Percentiles rank a stretch among this genome's conserved stretches.
Conservation (phyloP, 1,139 yeast species). For the Yamadazyma jaroonii region DNA sequence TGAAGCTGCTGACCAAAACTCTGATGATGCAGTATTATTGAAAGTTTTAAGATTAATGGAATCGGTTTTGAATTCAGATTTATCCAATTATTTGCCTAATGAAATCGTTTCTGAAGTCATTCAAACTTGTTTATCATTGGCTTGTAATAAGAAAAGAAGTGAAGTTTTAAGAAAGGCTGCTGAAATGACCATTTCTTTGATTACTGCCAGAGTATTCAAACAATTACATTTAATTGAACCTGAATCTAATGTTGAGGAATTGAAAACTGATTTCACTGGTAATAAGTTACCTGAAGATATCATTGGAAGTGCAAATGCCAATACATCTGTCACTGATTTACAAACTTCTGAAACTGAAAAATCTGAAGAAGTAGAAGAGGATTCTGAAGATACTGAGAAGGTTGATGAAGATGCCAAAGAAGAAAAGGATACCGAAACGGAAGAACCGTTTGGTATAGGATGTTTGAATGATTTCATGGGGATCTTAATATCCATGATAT, state of each 20-base stretch:
- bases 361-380: background rate
- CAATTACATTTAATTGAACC: constrained; percentile 60
- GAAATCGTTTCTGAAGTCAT: constrained; percentile 85
- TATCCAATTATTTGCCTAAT: constrained; percentile 67
- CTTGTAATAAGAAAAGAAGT: constrained; percentile 88
- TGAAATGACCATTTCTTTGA: constrained; percentile 74
- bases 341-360: too few relatives aligned
- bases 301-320: constrained; percentile 36
- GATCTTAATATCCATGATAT: constrained; percentile 76
- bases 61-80: constrained; percentile 59
- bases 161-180: constrained; percentile 89
- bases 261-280: constrained; percentile 34
- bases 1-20: constrained; percentile 90
- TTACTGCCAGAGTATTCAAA: constrained; percentile 67
- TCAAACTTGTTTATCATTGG: constrained; percentile 87
- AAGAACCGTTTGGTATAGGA: constrained; percentile 60
- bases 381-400: constrained; percentile 1
- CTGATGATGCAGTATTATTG: constrained; percentile 87
- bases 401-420: constrained; percentile 14
- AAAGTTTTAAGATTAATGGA: constrained; percentile 80
- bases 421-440: constrained; percentile 9
- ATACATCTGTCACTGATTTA: constrained; percentile 7
- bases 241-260: constrained; percentile 29
- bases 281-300: constrained; percentile 39
- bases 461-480: constrained; percentile 69